phyloP scores from a whole-genome alignment of 2,329 filamentous ascomycete genomes.

The Calycina herbarum region DNA sequence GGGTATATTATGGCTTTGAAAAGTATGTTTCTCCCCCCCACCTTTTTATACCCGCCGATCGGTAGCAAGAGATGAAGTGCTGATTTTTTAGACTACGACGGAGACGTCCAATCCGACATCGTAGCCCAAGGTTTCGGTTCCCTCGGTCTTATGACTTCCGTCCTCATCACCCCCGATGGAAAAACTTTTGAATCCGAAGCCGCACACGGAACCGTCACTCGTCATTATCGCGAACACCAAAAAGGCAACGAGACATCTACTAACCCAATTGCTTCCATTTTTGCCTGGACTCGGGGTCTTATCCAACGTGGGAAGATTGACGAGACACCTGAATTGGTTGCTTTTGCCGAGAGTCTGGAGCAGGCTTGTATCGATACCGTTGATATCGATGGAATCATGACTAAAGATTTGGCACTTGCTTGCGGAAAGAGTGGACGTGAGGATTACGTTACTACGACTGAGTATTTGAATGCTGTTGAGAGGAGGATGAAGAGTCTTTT shows the following conservation, averaged over 20 bases:
- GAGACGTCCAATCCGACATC: conserved; percentile 97
- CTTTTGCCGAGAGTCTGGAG: conserved; percentile 90
- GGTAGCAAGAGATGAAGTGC: no score
- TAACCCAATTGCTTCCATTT: conserved; percentile 98
- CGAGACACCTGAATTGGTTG: conserved; percentile 84
- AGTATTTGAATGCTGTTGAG: conserved; percentile 94
- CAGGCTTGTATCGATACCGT: conserved; percentile 68
- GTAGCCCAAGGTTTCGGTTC: conserved; percentile 98
- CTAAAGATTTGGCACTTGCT: conserved; percentile 95
- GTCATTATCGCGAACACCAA: conserved; percentile 98
- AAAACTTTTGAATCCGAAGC: conserved; percentile 98
- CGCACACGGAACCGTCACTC: conserved; percentile 95
- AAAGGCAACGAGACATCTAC: conserved; percentile 97
- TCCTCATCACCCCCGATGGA: conserved; percentile 93
- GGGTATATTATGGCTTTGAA: conserved; percentile 98
- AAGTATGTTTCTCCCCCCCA: conserved; percentile 59
- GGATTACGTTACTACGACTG: conserved; percentile 86
- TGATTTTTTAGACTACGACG: conserved; percentile 79
- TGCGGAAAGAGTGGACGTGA: conserved; percentile 83
- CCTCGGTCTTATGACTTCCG: conserved; percentile 96
- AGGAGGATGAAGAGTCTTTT: conserved; percentile 78
- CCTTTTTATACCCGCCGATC: no score
- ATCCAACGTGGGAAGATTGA: conserved; percentile 92
- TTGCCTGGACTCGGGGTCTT: conserved; percentile 96
- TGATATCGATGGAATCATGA: conserved; percentile 59